phyloP scores from a whole-genome alignment of 78 protist species.

The Dictyostelium brefeldianum region DNA sequence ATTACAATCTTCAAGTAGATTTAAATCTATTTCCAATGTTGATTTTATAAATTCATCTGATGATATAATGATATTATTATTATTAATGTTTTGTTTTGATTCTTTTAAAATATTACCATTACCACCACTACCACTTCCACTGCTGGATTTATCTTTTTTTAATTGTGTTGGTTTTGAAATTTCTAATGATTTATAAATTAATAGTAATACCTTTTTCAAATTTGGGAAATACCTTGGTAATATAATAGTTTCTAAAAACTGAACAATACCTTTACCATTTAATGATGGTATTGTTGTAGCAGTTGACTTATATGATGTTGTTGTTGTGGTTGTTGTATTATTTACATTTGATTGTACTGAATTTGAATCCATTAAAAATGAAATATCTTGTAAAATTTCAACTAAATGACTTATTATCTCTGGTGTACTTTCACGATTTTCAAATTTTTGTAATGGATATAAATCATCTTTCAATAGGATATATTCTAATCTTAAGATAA shows the following conservation, averaged over 20 bases:
- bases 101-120: too few relatives aligned
- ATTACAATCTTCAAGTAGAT: background rate
- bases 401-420: background rate
- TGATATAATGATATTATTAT: background rate
- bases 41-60: background rate
- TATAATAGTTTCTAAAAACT: background rate
- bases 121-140: too few relatives aligned
- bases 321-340: background rate
- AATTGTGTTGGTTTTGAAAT: background rate
- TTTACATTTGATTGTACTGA: background rate
- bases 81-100: background rate
- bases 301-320: background rate
- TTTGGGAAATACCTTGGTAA: background rate
- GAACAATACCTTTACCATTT: background rate
- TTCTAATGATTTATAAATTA: background rate
- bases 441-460: background rate
- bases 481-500: background rate
- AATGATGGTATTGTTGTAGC: background rate
- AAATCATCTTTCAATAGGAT: background rate
- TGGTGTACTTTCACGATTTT: background rate
- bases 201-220: background rate
- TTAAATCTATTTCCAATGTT: background rate
- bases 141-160: background rate
- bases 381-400: background rate
- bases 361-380: slow-evolving; percentile 9